Evolutionary conservation across 164 flowering plant species (phyloP).

Genomic region (Magnolia kwangsiensis): DNA sequence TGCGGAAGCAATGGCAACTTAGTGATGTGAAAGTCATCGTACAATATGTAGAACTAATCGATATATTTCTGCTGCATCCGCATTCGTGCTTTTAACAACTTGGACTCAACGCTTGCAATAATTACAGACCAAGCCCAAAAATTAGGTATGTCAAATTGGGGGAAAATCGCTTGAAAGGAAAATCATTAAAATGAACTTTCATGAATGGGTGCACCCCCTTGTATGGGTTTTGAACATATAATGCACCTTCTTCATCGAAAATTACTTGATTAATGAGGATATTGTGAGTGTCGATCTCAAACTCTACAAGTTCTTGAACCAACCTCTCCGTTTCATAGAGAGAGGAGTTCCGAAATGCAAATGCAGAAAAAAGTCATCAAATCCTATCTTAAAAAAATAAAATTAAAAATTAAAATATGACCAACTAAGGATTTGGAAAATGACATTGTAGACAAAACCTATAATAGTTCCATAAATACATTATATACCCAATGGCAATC

Average conservation of each 20-base stretch:
- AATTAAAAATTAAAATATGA: background rate
- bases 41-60: slow-evolving; percentile 88
- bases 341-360: slow-evolving; percentile 95
- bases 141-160: background rate
- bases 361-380: slow-evolving; percentile 92
- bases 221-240: slow-evolving; percentile 1
- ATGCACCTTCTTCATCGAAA: slow-evolving; percentile 79
- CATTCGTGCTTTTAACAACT: slow-evolving; percentile 90
- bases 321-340: slow-evolving; percentile 97
- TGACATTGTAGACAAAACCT: background rate
- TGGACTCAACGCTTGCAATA: slow-evolving; percentile 67
- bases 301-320: slow-evolving; percentile 92
- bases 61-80: slow-evolving; percentile 92
- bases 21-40: slow-evolving; percentile 89
- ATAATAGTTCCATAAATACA: background rate
- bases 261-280: slow-evolving; percentile 94
- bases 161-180: background rate
- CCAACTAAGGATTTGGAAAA: background rate
- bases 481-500: background rate
- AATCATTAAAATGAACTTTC: background rate
- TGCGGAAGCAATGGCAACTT: slow-evolving; percentile 87
- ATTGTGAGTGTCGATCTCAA: slow-evolving; percentile 94
- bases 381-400: slow-evolving; percentile 45
- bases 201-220: background rate
- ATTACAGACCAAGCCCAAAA: background rate